Base-by-base conservation (phyloP, 495 filamentous ascomycete species). In the Lichenothelia convexa region DNA sequence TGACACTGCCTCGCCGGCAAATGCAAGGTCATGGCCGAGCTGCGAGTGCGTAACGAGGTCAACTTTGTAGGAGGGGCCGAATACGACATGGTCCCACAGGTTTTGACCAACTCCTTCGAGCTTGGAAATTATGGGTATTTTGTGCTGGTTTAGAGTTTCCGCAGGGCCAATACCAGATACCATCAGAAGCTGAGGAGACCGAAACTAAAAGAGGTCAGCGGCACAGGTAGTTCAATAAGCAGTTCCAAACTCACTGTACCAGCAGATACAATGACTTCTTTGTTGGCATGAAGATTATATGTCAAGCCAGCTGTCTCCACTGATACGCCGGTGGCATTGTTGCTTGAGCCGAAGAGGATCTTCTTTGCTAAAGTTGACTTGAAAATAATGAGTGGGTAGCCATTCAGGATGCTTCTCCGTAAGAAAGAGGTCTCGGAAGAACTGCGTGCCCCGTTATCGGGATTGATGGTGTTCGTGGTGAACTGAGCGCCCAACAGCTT, bases 201-300 rank as follows among this genome's bases (percentile, higher is more conserved):
- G 30, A 18, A 39, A 39, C 24, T 27, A 27, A 27, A 27, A 7
- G n/a, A n/a, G 24, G 7, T 27, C 24, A 13, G 7, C 24, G 7
- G 13, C 7, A 7, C 24, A 27, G 24, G 7, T 7, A 27, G 24
- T 27, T 27, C 24, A 13, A 13, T 27, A 13, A 7, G 13, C 7
- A 27, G 13, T 7, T 27, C 24, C 7, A 13, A 13, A 27, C 24
- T 27, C 24, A 27, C 49, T 12, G 45, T 58, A 6, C 70, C 70
- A 2, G 67, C 66, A 3, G 68, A 65, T 1, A 75, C 18, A 26
- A 77, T 69, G 33, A 77, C 62, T 46, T 75, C 70, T 35, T 63
- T 61, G 2, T 39, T 49, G 5, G 69, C 67, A 2, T 32, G 41
- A 2, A 69, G 45, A 3, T 45, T 60, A 51, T 57, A 65, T 9